These are phyloP conservation scores for Apophysomyces ossiformis DNA, from an alignment of 371 early-diverging fungal species.

Conservation along the genomic window DNA sequence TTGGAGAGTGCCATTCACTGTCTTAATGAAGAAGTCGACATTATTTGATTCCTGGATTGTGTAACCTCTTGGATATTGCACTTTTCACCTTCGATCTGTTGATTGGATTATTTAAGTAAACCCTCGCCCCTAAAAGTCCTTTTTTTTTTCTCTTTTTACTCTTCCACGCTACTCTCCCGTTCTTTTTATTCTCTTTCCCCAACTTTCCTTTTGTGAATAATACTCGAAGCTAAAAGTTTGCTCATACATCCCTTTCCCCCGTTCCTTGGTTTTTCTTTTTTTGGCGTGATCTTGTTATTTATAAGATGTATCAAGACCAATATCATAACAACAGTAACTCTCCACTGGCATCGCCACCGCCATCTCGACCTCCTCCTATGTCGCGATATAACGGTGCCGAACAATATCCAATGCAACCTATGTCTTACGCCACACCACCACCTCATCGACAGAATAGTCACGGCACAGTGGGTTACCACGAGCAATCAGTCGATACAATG, in stretches of 20 bases:
- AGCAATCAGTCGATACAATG: neutral
- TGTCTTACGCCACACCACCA: constrained; percentile 5
- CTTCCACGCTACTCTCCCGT: neutral
- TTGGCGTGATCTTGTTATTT: neutral
- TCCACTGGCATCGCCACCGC: neutral
- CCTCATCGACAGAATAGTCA: constrained; percentile 9
- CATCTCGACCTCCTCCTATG: constrained; percentile 1
- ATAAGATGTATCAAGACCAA: constrained; percentile 6
- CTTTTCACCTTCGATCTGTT: neutral
- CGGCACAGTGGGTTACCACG: neutral
- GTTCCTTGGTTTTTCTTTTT: neutral
- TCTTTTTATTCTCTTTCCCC: neutral
- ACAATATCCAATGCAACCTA: constrained; percentile 1
- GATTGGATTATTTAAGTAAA: constrained; percentile 6
- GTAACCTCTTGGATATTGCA: constrained; percentile 1
- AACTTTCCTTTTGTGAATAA: neutral
- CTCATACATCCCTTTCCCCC: neutral
- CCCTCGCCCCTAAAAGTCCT: neutral
- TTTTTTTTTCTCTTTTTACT: neutral
- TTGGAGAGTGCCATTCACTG: neutral
- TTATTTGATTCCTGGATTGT: constrained; percentile 8
- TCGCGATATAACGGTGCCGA: neutral
- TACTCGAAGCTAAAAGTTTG: neutral
- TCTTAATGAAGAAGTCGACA: neutral
- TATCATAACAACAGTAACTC: neutral